Evolutionary conservation across 2,329 filamentous ascomycete genomes (phyloP).

Genomic region (Aspergillus pseudonomiae): DNA sequence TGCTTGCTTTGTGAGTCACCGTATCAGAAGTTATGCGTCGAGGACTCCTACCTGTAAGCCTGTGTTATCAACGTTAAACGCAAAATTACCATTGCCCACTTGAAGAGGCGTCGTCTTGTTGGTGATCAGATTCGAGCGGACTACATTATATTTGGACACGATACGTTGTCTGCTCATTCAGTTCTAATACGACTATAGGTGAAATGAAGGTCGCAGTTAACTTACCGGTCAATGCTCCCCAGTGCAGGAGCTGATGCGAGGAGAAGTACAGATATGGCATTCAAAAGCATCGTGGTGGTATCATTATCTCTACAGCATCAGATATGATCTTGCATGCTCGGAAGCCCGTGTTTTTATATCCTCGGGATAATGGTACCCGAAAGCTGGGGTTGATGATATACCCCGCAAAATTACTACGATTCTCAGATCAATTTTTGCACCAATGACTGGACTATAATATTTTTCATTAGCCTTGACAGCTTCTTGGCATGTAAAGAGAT

Average conservation of each 20-base stretch:
- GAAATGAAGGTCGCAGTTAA: not conserved
- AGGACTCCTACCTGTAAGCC: slow-evolving; percentile 15
- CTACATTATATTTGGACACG: slow-evolving; percentile 18
- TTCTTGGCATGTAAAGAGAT: too few relatives aligned
- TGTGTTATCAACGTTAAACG: slow-evolving; percentile 21
- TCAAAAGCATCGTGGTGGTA: not conserved
- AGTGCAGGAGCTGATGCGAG: not conserved
- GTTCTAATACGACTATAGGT: not conserved
- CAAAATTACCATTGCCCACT: slow-evolving; percentile 22
- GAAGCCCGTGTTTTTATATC: not conserved
- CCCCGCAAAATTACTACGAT: not conserved
- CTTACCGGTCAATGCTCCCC: slow-evolving; percentile 9
- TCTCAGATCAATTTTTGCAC: not conserved
- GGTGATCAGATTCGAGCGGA: slow-evolving; percentile 14
- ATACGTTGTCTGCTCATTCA: slow-evolving; percentile 4
- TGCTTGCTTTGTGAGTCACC: not conserved
- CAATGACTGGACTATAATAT: not conserved
- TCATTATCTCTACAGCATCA: not conserved
- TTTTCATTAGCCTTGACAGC: not conserved
- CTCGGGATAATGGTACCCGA: not conserved
- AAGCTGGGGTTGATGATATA: not conserved
- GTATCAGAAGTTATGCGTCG: too few relatives aligned
- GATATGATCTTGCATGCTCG: not conserved
- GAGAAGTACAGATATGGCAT: not conserved
- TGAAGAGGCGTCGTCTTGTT: slow-evolving; percentile 19